Evolutionary conservation across 352 stramenopile species (phyloP).

Genomic region (Halophytophthora polymorphica): DNA sequence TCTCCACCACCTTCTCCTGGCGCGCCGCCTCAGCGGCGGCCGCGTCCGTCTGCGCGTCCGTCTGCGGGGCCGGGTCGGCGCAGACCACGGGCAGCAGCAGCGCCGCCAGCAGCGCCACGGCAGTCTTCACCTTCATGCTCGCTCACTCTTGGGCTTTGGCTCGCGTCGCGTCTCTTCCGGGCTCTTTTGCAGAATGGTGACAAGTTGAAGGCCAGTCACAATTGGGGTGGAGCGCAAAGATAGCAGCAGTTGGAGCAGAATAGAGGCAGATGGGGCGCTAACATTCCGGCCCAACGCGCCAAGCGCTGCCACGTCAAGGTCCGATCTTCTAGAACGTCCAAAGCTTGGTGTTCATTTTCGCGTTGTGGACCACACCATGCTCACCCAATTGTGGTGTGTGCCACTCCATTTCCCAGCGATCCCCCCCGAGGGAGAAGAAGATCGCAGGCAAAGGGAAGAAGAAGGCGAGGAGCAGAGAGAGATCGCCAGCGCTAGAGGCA

Average conservation of each 20-base stretch:
- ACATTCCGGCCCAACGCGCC: neutral
- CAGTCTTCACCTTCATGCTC: slow-evolving; percentile 54
- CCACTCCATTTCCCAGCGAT: too few species aligned
- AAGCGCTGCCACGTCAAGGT: neutral
- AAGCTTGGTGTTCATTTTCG: too few species aligned
- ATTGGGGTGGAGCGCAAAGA: neutral
- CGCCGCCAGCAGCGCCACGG: slow-evolving; percentile 40
- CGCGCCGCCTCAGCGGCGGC: slow-evolving; percentile 25
- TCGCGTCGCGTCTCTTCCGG: neutral
- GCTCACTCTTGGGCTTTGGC: neutral
- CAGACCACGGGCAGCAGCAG: slow-evolving; percentile 34
- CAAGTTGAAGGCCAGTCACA: slow-evolving; percentile 3
- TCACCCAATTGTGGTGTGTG: too few species aligned
- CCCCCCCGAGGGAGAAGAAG: slow-evolving; percentile 10
- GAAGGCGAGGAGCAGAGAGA: slow-evolving; percentile 10
- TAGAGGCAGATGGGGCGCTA: too few species aligned
- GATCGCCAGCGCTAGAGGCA: slow-evolving; percentile 1
- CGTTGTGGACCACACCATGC: too few species aligned
- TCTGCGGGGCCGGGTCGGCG: slow-evolving; percentile 8
- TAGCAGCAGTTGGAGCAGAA: neutral
- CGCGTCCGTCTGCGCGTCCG: slow-evolving; percentile 3
- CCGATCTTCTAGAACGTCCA: slow-evolving; percentile 4
- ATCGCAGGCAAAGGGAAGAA: slow-evolving; percentile 7
- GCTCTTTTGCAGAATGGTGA: neutral
- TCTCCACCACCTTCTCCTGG: slow-evolving; percentile 45